These are phyloP conservation scores for Botrytis aclada DNA, from an alignment of 2,329 filamentous ascomycete species.

Conservation along the genomic window DNA sequence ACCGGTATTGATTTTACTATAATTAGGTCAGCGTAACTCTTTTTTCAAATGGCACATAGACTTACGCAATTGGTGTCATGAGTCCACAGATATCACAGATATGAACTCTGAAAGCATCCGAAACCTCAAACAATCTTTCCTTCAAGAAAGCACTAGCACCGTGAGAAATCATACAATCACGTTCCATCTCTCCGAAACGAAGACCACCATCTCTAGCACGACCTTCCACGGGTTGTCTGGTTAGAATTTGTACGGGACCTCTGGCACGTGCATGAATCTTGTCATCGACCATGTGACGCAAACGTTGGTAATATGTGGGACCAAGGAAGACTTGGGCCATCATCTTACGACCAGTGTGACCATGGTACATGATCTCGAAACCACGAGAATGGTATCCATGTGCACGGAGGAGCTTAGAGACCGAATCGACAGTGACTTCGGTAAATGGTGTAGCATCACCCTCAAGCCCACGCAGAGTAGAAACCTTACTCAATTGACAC, in stretches of 20 bases:
- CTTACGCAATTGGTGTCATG: conserved; percentile 99
- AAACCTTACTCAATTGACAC: conserved; percentile 95
- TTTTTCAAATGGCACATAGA: conserved; percentile 36
- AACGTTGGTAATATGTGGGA: conserved; percentile 96
- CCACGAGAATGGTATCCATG: conserved; percentile 96
- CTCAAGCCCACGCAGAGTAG: conserved; percentile 87
- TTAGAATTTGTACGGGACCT: conserved; percentile 95
- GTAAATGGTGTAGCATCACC: conserved; percentile 98
- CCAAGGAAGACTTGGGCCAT: conserved; percentile 94
- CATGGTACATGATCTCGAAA: conserved; percentile 98
- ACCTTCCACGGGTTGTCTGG: conserved; percentile 95
- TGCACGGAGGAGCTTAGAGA: conserved; percentile 80
- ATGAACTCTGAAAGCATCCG: conserved; percentile 95
- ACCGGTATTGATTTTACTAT: conserved; percentile 86
- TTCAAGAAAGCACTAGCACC: conserved; percentile 96
- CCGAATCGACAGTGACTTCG: conserved; percentile 91
- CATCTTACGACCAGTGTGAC: conserved; percentile 91
- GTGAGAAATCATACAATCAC: conserved; percentile 99
- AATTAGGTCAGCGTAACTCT: background rate
- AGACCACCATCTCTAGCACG: conserved; percentile 96
- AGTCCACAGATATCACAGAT: conserved; percentile 98
- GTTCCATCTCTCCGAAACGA: conserved; percentile 99
- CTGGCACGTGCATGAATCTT: conserved; percentile 99
- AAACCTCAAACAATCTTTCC: conserved; percentile 95
- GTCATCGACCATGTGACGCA: conserved; percentile 99